phyloP scores from a whole-genome alignment of 2,329 filamentous ascomycete species.

The Herpotrichia juniperi region DNA sequence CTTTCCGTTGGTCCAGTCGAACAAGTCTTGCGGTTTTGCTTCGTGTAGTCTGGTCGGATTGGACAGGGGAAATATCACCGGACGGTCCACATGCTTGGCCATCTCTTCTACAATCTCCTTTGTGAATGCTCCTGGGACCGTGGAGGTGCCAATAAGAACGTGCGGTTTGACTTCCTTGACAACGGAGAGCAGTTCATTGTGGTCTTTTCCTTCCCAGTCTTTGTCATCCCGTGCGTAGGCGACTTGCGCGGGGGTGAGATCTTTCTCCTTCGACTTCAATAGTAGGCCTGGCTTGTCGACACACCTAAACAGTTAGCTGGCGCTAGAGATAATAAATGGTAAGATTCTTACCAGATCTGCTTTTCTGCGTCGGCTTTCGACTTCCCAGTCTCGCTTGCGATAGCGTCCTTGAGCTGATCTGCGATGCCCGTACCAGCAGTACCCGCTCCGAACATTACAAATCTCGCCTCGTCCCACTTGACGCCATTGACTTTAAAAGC shows the following conservation, averaged over 20 bases:
- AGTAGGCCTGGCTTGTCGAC: conserved; percentile 83
- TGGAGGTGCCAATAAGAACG: conserved; percentile 84
- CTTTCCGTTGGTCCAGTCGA: conserved; percentile 77
- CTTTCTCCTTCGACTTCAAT: conserved; percentile 64
- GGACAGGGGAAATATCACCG: conserved; percentile 87
- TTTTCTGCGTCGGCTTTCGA: conserved; percentile 75
- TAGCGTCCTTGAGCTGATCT: conserved; percentile 81
- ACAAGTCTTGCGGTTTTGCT: conserved; percentile 76
- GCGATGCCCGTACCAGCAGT: conserved; percentile 86
- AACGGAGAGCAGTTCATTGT: conserved; percentile 67
- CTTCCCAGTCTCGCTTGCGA: conserved; percentile 70
- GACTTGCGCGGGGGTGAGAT: conserved; percentile 70
- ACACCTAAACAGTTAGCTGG: conserved; percentile 60
- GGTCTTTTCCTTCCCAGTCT: conserved; percentile 66
- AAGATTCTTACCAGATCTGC: conserved; percentile 71
- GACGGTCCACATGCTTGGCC: conserved; percentile 72
- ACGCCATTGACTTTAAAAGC: conserved; percentile 72
- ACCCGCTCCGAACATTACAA: conserved; percentile 81
- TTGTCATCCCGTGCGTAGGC: conserved; percentile 68
- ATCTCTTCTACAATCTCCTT: conserved; percentile 76
- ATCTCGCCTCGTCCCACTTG: conserved; percentile 69
- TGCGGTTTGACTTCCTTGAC: conserved; percentile 77
- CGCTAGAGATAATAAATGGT: not conserved
- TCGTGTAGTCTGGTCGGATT: conserved; percentile 87
- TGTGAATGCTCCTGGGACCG: conserved; percentile 76